Percentiles rank a stretch among this genome's conserved stretches.
Evolutionary conservation across 768 basidiomycete species (phyloP).

Genomic region (Suillus spraguei): DNA sequence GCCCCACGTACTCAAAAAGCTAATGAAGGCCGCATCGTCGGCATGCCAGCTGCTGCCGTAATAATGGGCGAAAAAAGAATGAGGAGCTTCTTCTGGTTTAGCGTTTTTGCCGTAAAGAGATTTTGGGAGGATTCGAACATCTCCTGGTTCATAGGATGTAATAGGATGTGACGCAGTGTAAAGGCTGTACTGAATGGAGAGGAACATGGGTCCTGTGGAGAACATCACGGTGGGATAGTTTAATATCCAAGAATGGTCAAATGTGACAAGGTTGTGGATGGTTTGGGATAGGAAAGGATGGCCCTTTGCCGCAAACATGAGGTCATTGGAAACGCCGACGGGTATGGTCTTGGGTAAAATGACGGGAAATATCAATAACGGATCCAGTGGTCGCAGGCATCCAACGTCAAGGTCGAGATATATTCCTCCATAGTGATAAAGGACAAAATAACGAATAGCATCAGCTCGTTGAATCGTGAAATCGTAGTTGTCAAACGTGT

Average conservation of each 20-base stretch:
- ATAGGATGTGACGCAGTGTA: constrained; percentile 72
- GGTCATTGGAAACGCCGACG: constrained; percentile 96
- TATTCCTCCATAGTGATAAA: constrained; percentile 92
- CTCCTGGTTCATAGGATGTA: constrained; percentile 54
- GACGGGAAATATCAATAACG: constrained; percentile 82
- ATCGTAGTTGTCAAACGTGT: constrained; percentile 89
- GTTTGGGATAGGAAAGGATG: constrained; percentile 93
- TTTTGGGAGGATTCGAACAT: constrained; percentile 92
- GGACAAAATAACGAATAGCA: constrained; percentile 96
- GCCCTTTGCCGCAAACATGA: constrained; percentile 86
- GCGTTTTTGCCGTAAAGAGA: constrained; percentile 98
- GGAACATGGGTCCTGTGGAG: constrained; percentile 98
- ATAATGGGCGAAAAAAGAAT: constrained; percentile 96
- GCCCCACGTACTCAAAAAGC: constrained; percentile 89
- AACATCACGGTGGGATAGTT: constrained; percentile 99
- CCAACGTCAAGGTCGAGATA: constrained; percentile 98
- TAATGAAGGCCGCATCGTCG: constrained; percentile 97
- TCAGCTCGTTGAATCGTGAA: constrained; percentile 96
- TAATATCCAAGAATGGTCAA: constrained; percentile 91
- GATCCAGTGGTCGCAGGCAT: constrained; percentile 84
- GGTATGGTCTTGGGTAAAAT: constrained; percentile 95
- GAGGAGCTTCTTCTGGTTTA: constrained; percentile 74
- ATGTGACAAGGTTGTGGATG: constrained; percentile 87
- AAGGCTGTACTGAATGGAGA: constrained; percentile 91
- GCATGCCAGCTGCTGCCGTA: constrained; percentile 99